These are phyloP conservation scores for Aurantiochytrium sp. DNA, from an alignment of 108 stramenopile genomes.

Conservation along the genomic window DNA sequence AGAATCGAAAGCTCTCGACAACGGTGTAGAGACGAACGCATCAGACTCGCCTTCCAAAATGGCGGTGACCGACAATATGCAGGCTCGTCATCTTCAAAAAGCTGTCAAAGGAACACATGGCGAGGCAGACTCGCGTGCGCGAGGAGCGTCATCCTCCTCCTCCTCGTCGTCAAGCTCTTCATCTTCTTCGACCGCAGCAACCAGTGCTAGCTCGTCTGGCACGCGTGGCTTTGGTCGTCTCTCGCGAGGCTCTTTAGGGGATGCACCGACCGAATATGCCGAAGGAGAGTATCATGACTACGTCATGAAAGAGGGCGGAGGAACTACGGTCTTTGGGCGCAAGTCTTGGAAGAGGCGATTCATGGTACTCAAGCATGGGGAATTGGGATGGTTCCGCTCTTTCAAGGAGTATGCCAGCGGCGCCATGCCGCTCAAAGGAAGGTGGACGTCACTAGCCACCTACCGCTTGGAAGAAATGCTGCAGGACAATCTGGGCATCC, in stretches of 20 bases:
- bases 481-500: not conserved
- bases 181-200: not conserved
- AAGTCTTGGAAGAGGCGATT: not conserved
- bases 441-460: not conserved
- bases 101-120: not conserved
- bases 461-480: not conserved
- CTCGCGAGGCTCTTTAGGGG: not conserved
- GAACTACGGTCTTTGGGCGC: not conserved
- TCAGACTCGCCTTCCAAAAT: too few relatives aligned
- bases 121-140: not conserved
- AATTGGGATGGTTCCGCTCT: not conserved
- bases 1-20: too few relatives aligned
- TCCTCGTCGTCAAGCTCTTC: not conserved
- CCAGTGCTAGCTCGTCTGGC: not conserved
- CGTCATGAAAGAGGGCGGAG: not conserved
- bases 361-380: not conserved
- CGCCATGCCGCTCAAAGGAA: not conserved
- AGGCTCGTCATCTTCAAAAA: not conserved
- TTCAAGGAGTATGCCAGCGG: not conserved
- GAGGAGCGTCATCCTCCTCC: not conserved
- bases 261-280: not conserved
- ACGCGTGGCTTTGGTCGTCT: too few relatives aligned
- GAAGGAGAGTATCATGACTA: conserved; percentile 9
- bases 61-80: too few relatives aligned
- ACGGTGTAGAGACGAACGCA: too few relatives aligned